Percentiles rank a stretch among this genome's conserved stretches.
phyloP scores from a whole-genome alignment of 2,329 filamentous ascomycete species.

The Neurospora sp. region DNA sequence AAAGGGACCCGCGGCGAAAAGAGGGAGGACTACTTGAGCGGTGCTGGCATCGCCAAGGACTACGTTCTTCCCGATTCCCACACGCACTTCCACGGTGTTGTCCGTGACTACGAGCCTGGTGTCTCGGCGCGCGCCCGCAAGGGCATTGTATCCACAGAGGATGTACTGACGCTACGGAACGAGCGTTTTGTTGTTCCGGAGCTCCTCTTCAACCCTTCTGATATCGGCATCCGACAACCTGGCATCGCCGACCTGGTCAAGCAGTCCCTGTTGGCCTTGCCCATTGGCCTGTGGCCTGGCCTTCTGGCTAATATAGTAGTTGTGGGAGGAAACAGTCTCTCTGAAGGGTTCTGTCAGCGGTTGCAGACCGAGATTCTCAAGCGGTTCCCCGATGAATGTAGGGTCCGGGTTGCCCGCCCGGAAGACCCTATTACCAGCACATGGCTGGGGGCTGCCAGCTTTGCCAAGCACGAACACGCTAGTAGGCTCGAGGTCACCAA shows the following conservation, averaged over 20 bases:
- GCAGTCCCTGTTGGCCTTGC: conserved; percentile 64
- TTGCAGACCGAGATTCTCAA: conserved; percentile 65
- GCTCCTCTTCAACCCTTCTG: conserved; percentile 74
- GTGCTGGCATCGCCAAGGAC: conserved; percentile 65
- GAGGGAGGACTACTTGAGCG: conserved; percentile 37
- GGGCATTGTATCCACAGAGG: conserved; percentile 47
- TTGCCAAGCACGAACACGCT: conserved; percentile 61
- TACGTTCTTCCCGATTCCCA: conserved; percentile 83
- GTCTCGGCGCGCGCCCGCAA: conserved; percentile 43
- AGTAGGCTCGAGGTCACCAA: conserved; percentile 67
- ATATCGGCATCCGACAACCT: conserved; percentile 75
- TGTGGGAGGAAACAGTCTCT: conserved; percentile 73
- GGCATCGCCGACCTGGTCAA: conserved; percentile 77
- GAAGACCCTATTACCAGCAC: conserved; percentile 67
- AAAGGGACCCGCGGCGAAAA: conserved; percentile 58
- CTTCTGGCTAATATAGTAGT: conserved; percentile 81
- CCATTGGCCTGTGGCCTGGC: conserved; percentile 73
- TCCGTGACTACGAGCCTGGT: conserved; percentile 67
- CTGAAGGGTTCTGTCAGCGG: conserved; percentile 73
- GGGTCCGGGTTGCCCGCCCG: conserved; percentile 62
- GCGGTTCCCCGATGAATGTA: conserved; percentile 64
- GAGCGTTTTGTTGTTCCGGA: conserved; percentile 89
- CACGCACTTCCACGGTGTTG: conserved; percentile 49
- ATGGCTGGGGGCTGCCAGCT: conserved; percentile 74
- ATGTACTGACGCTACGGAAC: conserved; percentile 78